Evolutionary conservation across 208 protist species (phyloP), one percentile per base, ranked within the genome.

Genomic region (Leishmania turanica): DNA sequence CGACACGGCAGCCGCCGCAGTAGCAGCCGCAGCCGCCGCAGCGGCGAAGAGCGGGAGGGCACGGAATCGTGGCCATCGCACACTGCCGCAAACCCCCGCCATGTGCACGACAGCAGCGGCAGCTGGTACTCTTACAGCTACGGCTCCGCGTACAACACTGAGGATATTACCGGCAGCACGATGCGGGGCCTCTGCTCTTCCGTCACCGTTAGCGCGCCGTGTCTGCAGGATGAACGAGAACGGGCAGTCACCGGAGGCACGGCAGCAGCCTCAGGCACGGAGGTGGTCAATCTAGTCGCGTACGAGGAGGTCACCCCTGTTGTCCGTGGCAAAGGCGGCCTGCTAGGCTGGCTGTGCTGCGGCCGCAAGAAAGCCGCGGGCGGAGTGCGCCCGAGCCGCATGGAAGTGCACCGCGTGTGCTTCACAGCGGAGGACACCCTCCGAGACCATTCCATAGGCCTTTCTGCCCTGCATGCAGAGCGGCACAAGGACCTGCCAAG

Each of bases 261-360:
- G 45, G 9, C 34, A 17, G 51, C 2, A 62, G 47, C 51, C 7
- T 40, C 51, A 17, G 42, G 17, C 19, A 42, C 27, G 40, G 40
- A 51, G 54, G 7, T 42, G 3, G 37, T 65, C 27, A 13, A n/a
- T 13, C 34, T 62, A 40, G 65, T 51, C 75, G 83, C 68, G 13
- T 87, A 84, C 79, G 83, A 87, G 51, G 79, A 80, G 56, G 79
- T 87, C n/a, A 49, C 62, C 19, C 74, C 74, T 1, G 40, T 77
- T 66, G 74, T 40, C 56, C 21, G 49, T 17, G 74, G 74, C 54
- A 8, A 34, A 1, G 27, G 54, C 21, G 17, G 64, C 56, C 40
- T 49, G 45, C 58, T 79, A 9, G 24, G 47, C 2, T 78, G 77
- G 53, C 66, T 82, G 65, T 64, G 71, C 4, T 78, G 77, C 37